Evolutionary conservation across 768 basidiomycete genomes (phyloP).

Genomic region (Calocera cornea): DNA sequence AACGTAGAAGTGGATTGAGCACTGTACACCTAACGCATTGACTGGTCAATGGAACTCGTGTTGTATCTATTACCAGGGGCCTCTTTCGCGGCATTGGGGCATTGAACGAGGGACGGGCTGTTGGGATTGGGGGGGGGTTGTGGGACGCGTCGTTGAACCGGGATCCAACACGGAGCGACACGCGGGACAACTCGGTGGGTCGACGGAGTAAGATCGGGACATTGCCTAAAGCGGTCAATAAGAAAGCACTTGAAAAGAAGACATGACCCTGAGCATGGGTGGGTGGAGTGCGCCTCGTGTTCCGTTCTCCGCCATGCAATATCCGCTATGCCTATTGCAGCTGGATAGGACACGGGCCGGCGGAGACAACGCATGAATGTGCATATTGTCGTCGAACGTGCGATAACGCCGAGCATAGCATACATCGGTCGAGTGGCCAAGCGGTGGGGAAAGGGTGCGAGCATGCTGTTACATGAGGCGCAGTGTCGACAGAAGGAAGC

Average conservation of each 20-base stretch:
- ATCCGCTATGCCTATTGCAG: neutral
- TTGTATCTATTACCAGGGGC: neutral
- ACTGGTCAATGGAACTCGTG: neutral
- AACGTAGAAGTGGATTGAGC: neutral
- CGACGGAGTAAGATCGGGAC: neutral
- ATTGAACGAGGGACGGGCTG: neutral
- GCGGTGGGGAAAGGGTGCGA: neutral
- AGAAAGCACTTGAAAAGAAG: neutral
- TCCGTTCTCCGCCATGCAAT: conserved; percentile 3
- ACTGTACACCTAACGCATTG: neutral
- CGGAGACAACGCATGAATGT: neutral
- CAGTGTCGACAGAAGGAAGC: neutral
- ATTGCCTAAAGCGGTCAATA: neutral
- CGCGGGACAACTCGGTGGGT: neutral
- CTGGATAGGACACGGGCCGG: neutral
- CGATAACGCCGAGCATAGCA: neutral
- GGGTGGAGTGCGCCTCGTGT: conserved; percentile 5
- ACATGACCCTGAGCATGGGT: neutral
- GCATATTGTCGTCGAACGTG: conserved; percentile 1
- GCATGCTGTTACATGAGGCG: conserved; percentile 5
- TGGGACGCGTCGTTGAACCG: too few species aligned
- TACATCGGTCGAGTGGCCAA: neutral
- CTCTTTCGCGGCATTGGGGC: neutral
- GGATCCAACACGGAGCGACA: neutral
- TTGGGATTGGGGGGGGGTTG: too few species aligned